A percentile compares a stretch with the other conserved stretches of the same genome.
Conservation (phyloP, 2,329 filamentous ascomycete species). For the Lachnellula occidentalis region DNA sequence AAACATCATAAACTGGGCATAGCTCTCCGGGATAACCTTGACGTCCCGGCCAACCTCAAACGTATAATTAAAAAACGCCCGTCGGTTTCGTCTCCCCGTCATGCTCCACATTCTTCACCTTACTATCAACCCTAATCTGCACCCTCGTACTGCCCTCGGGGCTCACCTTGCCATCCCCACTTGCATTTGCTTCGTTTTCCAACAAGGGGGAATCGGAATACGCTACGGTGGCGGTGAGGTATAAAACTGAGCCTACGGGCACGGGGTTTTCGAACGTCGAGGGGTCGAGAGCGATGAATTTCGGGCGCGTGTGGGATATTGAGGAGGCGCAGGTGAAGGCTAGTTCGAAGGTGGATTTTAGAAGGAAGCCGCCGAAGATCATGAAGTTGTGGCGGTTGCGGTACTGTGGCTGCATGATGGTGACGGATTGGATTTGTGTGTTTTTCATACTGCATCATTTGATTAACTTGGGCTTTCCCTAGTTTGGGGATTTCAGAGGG, state of each 20-base stretch:
- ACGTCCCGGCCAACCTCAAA: constrained; percentile 61
- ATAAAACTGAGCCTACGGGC: constrained; percentile 65
- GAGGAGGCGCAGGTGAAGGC: constrained; percentile 67
- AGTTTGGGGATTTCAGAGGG: neutral
- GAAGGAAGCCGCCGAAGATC: constrained; percentile 68
- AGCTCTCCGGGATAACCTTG: constrained; percentile 53
- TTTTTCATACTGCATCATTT: constrained; percentile 50
- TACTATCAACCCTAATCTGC: constrained; percentile 62
- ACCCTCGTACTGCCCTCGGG: constrained; percentile 50
- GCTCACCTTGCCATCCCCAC: constrained; percentile 25
- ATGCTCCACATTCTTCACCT: constrained; percentile 64
- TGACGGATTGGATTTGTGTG: constrained; percentile 58
- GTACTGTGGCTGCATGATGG: constrained; percentile 69
- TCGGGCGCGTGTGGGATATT: constrained; percentile 61
- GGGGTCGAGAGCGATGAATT: constrained; percentile 64
- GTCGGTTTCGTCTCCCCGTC: constrained; percentile 57
- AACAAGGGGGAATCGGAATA: constrained; percentile 57
- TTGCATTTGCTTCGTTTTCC: constrained; percentile 5
- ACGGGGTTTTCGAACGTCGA: constrained; percentile 68
- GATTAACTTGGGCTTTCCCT: neutral
- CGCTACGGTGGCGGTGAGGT: constrained; percentile 61
- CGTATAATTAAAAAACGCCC: constrained; percentile 69
- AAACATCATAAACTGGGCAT: constrained; percentile 35
- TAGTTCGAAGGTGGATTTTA: constrained; percentile 67
- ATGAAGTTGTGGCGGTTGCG: constrained; percentile 66